phyloP scores from a whole-genome alignment of 2,329 filamentous ascomycete genomes.

The Tolypocladium capitatum region DNA sequence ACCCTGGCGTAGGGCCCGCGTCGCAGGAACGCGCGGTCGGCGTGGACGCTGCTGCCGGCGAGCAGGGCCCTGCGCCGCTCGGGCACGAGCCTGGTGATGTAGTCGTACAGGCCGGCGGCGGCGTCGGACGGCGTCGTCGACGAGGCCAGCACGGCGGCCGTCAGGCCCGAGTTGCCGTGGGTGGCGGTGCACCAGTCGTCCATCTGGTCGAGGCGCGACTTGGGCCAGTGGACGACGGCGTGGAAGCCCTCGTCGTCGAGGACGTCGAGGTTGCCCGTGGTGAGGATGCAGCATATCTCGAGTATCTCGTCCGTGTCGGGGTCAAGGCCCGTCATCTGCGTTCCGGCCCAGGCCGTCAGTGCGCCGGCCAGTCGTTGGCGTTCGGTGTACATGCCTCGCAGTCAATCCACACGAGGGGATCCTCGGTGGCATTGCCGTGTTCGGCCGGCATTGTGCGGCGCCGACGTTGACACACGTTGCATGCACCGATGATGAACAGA shows the following conservation, averaged over 20 bases:
- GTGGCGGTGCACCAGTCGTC: slow-evolving; percentile 78
- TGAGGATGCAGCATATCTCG: slow-evolving; percentile 86
- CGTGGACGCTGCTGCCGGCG: slow-evolving; percentile 88
- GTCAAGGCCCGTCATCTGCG: slow-evolving; percentile 70
- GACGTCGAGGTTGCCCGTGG: slow-evolving; percentile 62
- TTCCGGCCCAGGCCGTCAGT: not conserved
- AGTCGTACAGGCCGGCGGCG: slow-evolving; percentile 58
- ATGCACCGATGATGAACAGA: not conserved
- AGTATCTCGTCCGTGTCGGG: slow-evolving; percentile 70
- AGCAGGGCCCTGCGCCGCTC: slow-evolving; percentile 55
- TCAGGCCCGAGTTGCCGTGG: slow-evolving; percentile 72
- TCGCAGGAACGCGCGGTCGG: slow-evolving; percentile 70
- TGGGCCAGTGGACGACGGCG: slow-evolving; percentile 60
- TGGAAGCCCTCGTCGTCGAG: slow-evolving; percentile 71
- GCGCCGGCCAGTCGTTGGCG: not conserved
- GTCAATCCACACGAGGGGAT: slow-evolving; percentile 78
- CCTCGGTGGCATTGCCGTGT: slow-evolving; percentile 16
- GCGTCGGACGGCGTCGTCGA: slow-evolving; percentile 59
- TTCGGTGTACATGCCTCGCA: slow-evolving; percentile 30
- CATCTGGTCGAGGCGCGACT: slow-evolving; percentile 62
- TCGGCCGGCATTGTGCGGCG: not conserved
- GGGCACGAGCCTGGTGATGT: slow-evolving; percentile 62
- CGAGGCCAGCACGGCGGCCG: slow-evolving; percentile 60
- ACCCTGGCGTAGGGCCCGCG: slow-evolving; percentile 61
- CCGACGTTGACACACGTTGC: not conserved